Base-by-base conservation (phyloP, 2,329 filamentous ascomycete species). In the Colletotrichum orchidophilum region DNA sequence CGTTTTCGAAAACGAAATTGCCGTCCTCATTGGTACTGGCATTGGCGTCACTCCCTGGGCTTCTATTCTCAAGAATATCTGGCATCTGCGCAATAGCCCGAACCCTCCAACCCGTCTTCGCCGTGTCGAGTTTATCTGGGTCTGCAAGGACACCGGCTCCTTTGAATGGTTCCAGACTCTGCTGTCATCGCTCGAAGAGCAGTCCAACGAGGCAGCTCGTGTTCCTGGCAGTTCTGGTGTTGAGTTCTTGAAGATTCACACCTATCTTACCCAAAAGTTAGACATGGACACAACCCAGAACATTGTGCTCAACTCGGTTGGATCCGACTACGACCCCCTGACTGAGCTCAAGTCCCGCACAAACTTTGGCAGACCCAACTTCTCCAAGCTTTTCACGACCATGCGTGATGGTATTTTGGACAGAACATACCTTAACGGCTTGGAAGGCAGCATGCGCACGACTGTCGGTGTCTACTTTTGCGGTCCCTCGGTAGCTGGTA, bases 111-210 rank as follows among this genome's bases (percentile, higher is more conserved):
- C 90, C 60, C 94, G 96, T 78, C 91, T 99, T 57, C 93, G 95
- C 71, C 93, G 96, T 81, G 96, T 99, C 35, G 96, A 99, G 81
- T 99, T 99, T 83, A 97, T 99, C 85, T 99, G 96, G 96, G 92
- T 98, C 62, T 98, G 96, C 88, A 96, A 94, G 81, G 95, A 98
- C 78, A 97, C 95, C 0, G 93, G 90, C 39, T 97, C 95, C 0
- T 99, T 99, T 78, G 96, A 98, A 83, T 99, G 96, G 96, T 98
- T 99, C 87, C 96, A 99, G 81, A 95, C 93, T 1, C 90, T 99
- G 1, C 89, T 99, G 18, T 94, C 93, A 0, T 97, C 94, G 0
- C 92, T 99, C 26, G 96, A 99, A 82, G 87, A 91, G 42, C 96
- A 99, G 80, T 95, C 93, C 60, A 87, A 90, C 70, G 88, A 91